Percentiles rank a stretch among this genome's conserved stretches.
phyloP scores from a whole-genome alignment of 2,329 filamentous ascomycete genomes.

The Arthrinium phaeospermum region DNA sequence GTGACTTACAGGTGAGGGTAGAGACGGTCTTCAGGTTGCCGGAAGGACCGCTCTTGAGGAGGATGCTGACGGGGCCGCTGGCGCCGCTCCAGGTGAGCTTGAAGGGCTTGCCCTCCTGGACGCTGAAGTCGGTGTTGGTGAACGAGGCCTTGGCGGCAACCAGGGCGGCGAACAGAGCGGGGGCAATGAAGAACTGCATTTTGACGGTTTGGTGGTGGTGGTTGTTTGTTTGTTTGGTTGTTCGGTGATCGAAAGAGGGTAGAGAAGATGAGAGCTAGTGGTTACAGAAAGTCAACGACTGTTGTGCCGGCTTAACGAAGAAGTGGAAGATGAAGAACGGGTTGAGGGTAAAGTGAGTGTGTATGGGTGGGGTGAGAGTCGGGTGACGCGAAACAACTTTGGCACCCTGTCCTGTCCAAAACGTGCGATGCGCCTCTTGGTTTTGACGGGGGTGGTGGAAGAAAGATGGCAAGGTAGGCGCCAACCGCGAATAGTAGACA shows the following conservation, averaged over 20 bases:
- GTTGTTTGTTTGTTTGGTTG: neutral
- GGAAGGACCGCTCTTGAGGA: constrained; percentile 45
- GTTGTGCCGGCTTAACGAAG: neutral
- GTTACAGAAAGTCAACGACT: neutral
- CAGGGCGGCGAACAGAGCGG: constrained; percentile 38
- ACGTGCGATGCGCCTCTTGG: neutral
- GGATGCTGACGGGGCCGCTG: constrained; percentile 48
- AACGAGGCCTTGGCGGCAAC: constrained; percentile 39
- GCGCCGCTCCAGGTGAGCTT: constrained; percentile 50
- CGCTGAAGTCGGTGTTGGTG: constrained; percentile 43
- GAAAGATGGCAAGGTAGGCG: neutral
- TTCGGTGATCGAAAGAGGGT: neutral
- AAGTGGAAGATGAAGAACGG: neutral
- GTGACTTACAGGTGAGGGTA: constrained; percentile 44
- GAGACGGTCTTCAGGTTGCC: constrained; percentile 42
- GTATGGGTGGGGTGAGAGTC: neutral
- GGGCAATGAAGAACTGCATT: constrained; percentile 40
- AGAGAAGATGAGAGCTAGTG: neutral
- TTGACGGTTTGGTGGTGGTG: constrained; percentile 26
- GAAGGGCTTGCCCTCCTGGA: constrained; percentile 48
- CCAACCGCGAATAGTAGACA: neutral
- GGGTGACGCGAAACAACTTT: neutral
- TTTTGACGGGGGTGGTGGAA: neutral
- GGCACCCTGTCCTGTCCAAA: neutral
- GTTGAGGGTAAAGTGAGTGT: neutral